Conservation (phyloP, 2,329 filamentous ascomycete genomes). For the Colletotrichum sp. region DNA sequence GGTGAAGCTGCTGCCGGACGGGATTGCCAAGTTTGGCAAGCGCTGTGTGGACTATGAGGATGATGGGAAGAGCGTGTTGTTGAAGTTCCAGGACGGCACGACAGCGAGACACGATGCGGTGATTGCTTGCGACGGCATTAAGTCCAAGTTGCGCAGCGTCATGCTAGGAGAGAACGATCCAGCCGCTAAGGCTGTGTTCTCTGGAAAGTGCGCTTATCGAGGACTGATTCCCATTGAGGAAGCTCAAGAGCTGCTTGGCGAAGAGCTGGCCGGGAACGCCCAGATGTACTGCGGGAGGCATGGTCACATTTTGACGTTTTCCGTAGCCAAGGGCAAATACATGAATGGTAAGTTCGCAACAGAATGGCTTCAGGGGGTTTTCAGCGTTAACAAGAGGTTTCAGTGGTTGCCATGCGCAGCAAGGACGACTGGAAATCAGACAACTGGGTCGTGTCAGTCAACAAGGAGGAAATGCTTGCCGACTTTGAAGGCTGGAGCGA, state of each 20-base stretch:
- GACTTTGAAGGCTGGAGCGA: slow-evolving; percentile 15
- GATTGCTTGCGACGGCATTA: slow-evolving; percentile 67
- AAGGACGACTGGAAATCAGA: slow-evolving; percentile 6
- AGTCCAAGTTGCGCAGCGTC: slow-evolving; percentile 48
- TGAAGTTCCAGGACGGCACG: slow-evolving; percentile 45
- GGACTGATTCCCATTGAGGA: slow-evolving; percentile 51
- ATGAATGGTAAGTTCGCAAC: slow-evolving; percentile 45
- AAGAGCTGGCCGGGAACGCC: slow-evolving; percentile 34
- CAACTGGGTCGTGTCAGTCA: slow-evolving; percentile 3
- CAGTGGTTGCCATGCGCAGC: slow-evolving; percentile 10
- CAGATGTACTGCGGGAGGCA: slow-evolving; percentile 60
- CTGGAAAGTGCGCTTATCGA: slow-evolving; percentile 64
- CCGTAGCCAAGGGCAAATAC: slow-evolving; percentile 57
- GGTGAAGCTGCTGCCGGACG: slow-evolving; percentile 38
- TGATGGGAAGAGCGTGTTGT: slow-evolving; percentile 20
- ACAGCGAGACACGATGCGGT: slow-evolving; percentile 44
- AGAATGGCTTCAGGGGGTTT: too few species aligned
- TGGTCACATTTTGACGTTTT: slow-evolving; percentile 64
- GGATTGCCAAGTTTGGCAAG: slow-evolving; percentile 30
- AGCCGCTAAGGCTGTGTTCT: slow-evolving; percentile 47
- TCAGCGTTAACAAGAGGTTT: neutral
- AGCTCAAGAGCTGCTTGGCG: slow-evolving; percentile 53
- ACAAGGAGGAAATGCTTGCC: slow-evolving; percentile 8
- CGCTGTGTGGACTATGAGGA: slow-evolving; percentile 25
- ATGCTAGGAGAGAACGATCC: slow-evolving; percentile 50